Conservation (phyloP, 2,329 filamentous ascomycete genomes). For the Stachybotrys echinatus region DNA sequence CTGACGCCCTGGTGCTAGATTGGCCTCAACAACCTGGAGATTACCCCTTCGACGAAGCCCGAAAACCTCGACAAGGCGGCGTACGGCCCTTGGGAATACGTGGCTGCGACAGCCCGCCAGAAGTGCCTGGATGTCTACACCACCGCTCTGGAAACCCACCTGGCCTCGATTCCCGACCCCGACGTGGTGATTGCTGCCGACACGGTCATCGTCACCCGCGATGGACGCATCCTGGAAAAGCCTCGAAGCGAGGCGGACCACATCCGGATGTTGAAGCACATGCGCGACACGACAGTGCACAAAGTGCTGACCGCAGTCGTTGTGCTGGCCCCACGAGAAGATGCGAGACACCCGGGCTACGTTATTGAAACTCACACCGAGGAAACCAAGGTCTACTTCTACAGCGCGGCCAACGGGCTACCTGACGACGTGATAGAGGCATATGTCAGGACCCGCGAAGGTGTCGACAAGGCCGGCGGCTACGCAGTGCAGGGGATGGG, state of each 20-base stretch:
- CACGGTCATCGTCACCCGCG: conserved; percentile 75
- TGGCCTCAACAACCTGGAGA: conserved; percentile 75
- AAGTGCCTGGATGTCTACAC: conserved; percentile 74
- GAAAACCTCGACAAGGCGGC: conserved; percentile 77
- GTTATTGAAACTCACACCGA: conserved; percentile 75
- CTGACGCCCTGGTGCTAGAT: conserved; percentile 43
- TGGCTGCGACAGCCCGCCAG: conserved; percentile 75
- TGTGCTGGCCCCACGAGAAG: conserved; percentile 75
- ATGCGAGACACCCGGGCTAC: conserved; percentile 81
- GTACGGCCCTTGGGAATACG: conserved; percentile 83
- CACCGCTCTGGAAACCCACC: conserved; percentile 34
- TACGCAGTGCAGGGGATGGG: conserved; percentile 92
- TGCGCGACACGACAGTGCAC: conserved; percentile 74
- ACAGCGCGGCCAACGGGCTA: conserved; percentile 51
- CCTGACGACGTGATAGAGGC: conserved; percentile 75
- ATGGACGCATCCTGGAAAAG: conserved; percentile 84
- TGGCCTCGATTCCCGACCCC: conserved; percentile 56
- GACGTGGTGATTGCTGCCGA: conserved; percentile 85
- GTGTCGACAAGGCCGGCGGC: conserved; percentile 91
- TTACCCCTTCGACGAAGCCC: conserved; percentile 74
- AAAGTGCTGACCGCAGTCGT: conserved; percentile 83
- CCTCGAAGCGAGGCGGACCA: conserved; percentile 78
- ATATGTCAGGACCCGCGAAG: conserved; percentile 81
- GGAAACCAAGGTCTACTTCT: conserved; percentile 89
- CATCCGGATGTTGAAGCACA: conserved; percentile 71